Evolutionary conservation across 306 rosid species (phyloP).

Genomic region (Carpinus viminea): DNA sequence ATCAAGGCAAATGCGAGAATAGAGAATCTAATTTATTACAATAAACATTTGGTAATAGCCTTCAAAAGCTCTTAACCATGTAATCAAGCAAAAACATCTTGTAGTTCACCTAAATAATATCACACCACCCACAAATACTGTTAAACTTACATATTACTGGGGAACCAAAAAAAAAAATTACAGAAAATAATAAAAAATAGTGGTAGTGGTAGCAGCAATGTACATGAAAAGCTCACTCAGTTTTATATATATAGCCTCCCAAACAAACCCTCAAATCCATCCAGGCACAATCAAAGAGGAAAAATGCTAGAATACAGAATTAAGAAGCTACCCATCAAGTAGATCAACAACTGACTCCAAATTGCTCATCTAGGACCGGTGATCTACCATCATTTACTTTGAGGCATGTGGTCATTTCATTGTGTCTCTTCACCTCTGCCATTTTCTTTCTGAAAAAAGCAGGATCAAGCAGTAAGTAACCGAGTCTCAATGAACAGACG

Average conservation of each 20-base stretch:
- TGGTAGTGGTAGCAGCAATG: constrained; percentile 31
- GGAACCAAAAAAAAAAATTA: constrained; percentile 9
- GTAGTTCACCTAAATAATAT: constrained; percentile 44
- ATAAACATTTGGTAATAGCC: constrained; percentile 20
- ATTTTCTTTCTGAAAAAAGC: constrained; percentile 74
- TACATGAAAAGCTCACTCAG: constrained; percentile 54
- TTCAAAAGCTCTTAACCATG: constrained; percentile 13
- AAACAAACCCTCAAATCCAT: constrained; percentile 9
- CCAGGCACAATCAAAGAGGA: constrained; percentile 18
- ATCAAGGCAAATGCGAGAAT: neutral
- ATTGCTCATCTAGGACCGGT: constrained; percentile 29
- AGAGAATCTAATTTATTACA: constrained; percentile 30
- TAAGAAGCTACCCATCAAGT: constrained; percentile 40
- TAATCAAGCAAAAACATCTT: constrained; percentile 34
- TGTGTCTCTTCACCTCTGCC: constrained; percentile 67
- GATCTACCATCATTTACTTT: constrained; percentile 28
- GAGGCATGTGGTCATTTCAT: constrained; percentile 26
- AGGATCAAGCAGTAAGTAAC: constrained; percentile 37
- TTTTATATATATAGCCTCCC: constrained; percentile 32
- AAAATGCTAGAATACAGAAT: constrained; percentile 29
- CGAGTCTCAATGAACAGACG: constrained; percentile 4
- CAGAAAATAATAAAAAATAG: constrained; percentile 23
- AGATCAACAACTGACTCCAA: constrained; percentile 34
- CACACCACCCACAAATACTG: constrained; percentile 35
- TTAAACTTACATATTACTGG: constrained; percentile 31